These are phyloP conservation scores for Lachnellula cervina DNA, from an alignment of 2,329 filamentous ascomycete genomes.

Conservation along the genomic window DNA sequence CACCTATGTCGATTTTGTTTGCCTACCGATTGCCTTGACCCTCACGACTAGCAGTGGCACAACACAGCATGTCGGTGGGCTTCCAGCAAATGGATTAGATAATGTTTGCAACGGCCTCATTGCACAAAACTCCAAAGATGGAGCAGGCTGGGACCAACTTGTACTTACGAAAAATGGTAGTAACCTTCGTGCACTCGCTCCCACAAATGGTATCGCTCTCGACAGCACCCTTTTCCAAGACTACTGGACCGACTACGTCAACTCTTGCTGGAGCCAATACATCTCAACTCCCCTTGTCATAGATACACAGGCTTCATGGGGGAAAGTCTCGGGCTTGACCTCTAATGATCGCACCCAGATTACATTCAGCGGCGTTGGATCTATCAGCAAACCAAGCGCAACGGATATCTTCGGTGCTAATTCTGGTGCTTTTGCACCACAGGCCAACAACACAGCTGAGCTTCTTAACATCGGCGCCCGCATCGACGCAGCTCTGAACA, in stretches of 20 bases:
- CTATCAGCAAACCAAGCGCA: constrained; percentile 52
- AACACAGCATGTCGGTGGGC: constrained; percentile 49
- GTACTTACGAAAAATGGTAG: constrained; percentile 29
- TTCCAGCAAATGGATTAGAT: constrained; percentile 50
- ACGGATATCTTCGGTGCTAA: constrained; percentile 63
- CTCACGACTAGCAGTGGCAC: constrained; percentile 39
- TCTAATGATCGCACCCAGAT: constrained; percentile 26
- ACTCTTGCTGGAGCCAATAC: constrained; percentile 40
- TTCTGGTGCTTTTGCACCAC: constrained; percentile 51
- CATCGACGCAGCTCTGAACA: constrained; percentile 71
- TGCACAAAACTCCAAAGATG: constrained; percentile 51
- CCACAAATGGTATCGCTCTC: constrained; percentile 33
- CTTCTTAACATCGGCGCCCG: constrained; percentile 64
- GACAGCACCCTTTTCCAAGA: constrained; percentile 39
- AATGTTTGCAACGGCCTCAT: constrained; percentile 49
- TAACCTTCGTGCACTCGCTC: constrained; percentile 39
- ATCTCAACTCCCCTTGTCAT: constrained; percentile 43
- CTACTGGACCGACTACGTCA: constrained; percentile 42
- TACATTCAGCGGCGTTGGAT: constrained; percentile 38
- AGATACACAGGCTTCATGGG: constrained; percentile 60
- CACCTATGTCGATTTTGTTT: constrained; percentile 70
- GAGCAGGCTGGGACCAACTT: constrained; percentile 55
- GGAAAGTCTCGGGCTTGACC: constrained; percentile 44
- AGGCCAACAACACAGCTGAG: constrained; percentile 25
- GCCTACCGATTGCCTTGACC: constrained; percentile 53